phyloP scores from a whole-genome alignment of 768 basidiomycete species.

The Trametes elegans region DNA sequence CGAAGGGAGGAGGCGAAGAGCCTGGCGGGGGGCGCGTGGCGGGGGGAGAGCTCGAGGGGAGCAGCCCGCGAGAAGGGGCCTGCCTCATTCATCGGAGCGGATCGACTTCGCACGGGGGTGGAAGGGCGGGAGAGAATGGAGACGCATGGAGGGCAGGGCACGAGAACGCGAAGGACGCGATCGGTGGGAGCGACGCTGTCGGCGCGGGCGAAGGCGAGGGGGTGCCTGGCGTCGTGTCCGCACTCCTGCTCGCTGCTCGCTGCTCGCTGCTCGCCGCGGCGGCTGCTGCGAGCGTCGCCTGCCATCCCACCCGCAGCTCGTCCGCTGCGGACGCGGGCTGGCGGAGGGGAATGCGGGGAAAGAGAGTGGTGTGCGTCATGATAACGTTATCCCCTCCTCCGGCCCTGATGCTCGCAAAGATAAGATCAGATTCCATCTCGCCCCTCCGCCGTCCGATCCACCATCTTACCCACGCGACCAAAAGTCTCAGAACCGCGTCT shows the following conservation, averaged over 20 bases:
- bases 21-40: neutral
- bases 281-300: neutral
- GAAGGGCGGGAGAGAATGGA: neutral
- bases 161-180: neutral
- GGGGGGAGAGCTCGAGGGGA: too few relatives aligned
- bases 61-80: too few relatives aligned
- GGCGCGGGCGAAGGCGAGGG: neutral
- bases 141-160: neutral
- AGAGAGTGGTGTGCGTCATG: slow-evolving; percentile 12
- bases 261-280: neutral
- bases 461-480: neutral
- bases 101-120: slow-evolving; percentile 7
- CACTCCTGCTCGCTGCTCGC: too few relatives aligned
- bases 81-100: slow-evolving; percentile 11
- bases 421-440: slow-evolving; percentile 12
- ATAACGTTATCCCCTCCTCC: slow-evolving; percentile 16
- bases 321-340: too few relatives aligned
- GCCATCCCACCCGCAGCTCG: too few relatives aligned
- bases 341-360: slow-evolving; percentile 16
- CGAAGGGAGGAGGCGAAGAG: neutral
- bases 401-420: slow-evolving; percentile 15
- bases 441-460: neutral
- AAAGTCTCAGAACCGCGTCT: neutral
- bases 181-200: slow-evolving; percentile 9
- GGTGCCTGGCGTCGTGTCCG: too few relatives aligned